A percentile compares a stretch with the other conserved stretches of the same genome.
Evolutionary conservation across 768 basidiomycete genomes (phyloP).

Genomic region (Asterophora lycoperdoides): DNA sequence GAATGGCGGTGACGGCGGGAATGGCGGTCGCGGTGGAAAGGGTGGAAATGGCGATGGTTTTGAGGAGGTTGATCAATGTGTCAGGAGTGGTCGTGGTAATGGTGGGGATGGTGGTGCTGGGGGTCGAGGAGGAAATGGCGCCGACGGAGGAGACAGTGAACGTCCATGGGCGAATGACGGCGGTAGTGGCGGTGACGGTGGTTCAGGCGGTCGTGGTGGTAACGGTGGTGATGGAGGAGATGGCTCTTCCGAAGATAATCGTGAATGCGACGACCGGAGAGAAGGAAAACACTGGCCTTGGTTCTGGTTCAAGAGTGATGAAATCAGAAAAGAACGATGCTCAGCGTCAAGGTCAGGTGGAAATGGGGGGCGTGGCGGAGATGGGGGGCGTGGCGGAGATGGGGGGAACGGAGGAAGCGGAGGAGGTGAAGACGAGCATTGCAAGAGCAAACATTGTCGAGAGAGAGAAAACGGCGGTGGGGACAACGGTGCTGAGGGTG

Average conservation of each 20-base stretch:
- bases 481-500: conserved; percentile 1
- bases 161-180: neutral
- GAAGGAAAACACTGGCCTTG: too few relatives aligned
- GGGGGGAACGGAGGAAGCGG: neutral
- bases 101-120: conserved; percentile 1
- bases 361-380: neutral
- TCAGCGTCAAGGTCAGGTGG: neutral
- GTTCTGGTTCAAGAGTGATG: neutral
- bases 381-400: conserved; percentile 1
- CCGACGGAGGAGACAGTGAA: neutral
- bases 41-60: neutral
- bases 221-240: neutral
- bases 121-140: neutral
- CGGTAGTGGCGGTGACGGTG: neutral
- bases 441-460: too few relatives aligned
- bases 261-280: neutral
- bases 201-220: neutral
- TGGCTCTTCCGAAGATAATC: too few relatives aligned
- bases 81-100: neutral
- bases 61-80: neutral
- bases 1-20: neutral
- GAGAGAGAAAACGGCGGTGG: neutral
- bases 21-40: neutral
- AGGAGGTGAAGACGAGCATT: neutral
- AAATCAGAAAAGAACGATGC: neutral